Conservation (phyloP, 75 land plant genomes). For the Picea glauca region DNA sequence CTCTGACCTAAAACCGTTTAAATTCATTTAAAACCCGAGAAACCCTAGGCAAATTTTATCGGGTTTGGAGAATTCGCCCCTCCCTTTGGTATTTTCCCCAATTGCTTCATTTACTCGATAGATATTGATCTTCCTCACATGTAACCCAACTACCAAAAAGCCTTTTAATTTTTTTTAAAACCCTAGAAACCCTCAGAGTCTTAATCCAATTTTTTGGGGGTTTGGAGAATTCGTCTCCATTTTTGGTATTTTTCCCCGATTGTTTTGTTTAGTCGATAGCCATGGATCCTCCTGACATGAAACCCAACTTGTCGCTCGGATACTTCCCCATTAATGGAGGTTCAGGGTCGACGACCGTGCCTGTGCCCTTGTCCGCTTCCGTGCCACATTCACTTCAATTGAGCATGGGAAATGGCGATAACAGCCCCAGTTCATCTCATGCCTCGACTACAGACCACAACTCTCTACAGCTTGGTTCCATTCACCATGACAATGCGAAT, state of each 20-base stretch:
- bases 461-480: background rate
- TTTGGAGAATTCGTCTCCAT: background rate
- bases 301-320: constrained; percentile 1
- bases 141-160: background rate
- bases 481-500: background rate
- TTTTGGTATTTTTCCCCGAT: background rate
- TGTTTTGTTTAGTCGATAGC: background rate
- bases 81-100: background rate
- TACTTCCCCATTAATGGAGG: background rate
- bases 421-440: background rate
- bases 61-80: background rate
- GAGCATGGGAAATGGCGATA: constrained; percentile 3
- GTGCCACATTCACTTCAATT: constrained; percentile 1
- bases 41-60: background rate
- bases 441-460: background rate
- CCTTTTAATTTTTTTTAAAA: background rate
- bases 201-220: background rate
- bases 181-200: background rate
- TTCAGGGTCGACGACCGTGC: background rate
- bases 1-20: background rate
- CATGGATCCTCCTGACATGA: background rate
- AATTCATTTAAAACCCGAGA: background rate
- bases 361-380: background rate
- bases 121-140: background rate
- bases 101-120: background rate